Percentiles rank a stretch among this genome's conserved stretches.
phyloP scores from a whole-genome alignment of 1,284 basidiomycete species.

The Kwoniella shivajii region DNA sequence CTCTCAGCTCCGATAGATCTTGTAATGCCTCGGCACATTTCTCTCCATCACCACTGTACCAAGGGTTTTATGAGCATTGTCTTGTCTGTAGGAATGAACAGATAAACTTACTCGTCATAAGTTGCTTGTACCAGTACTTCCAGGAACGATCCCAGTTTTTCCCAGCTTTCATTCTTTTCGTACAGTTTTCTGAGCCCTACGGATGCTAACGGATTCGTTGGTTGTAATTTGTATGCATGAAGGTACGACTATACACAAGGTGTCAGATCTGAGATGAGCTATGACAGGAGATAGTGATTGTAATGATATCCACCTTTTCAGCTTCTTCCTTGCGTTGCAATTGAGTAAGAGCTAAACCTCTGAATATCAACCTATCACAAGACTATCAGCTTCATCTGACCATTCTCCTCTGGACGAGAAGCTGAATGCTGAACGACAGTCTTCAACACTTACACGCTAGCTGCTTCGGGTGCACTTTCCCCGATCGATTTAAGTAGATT shows the following conservation, averaged over 20 bases:
- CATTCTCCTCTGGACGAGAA: not conserved
- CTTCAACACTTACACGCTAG: slow-evolving; percentile 67
- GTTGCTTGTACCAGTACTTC: slow-evolving; percentile 62
- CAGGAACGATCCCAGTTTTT: slow-evolving; percentile 63
- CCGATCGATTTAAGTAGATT: slow-evolving; percentile 63
- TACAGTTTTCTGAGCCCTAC: slow-evolving; percentile 77
- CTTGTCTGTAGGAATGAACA: not conserved
- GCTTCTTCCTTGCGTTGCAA: slow-evolving; percentile 69
- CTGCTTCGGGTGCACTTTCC: slow-evolving; percentile 56
- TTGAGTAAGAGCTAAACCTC: slow-evolving; percentile 74
- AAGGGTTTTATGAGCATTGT: slow-evolving; percentile 8
- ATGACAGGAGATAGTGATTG: not conserved
- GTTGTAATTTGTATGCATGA: slow-evolving; percentile 67
- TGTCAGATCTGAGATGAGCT: no score
- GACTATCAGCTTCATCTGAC: not conserved
- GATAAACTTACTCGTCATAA: slow-evolving; percentile 60
- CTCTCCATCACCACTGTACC: slow-evolving; percentile 66
- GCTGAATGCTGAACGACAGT: not conserved
- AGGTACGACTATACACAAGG: slow-evolving; percentile 64
- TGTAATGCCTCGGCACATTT: slow-evolving; percentile 81
- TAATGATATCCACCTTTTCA: slow-evolving; percentile 69
- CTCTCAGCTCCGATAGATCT: slow-evolving; percentile 68
- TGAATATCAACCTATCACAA: slow-evolving; percentile 71
- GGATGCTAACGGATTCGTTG: slow-evolving; percentile 67
- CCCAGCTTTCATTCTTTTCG: slow-evolving; percentile 65